Base-by-base conservation (phyloP, 75 land plant species). In the Pinus albicaulis region DNA sequence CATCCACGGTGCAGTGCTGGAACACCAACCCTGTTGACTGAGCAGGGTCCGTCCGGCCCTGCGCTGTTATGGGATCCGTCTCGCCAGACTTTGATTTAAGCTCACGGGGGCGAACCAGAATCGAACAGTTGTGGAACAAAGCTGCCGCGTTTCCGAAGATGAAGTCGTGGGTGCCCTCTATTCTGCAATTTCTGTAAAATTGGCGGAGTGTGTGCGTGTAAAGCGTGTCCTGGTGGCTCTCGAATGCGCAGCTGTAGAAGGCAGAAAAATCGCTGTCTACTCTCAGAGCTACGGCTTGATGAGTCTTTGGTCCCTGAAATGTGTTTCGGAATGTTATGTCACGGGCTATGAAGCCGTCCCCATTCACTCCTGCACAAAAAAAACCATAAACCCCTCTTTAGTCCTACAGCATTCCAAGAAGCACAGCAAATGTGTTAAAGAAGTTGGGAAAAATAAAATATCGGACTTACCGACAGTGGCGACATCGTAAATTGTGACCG, bases 141-240 rank as follows among this genome's bases (percentile, higher is more conserved):
- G 76, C 84, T 10, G 70, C 76, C 10, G 66, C 75, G 74, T 89
- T 87, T 38, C 91, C 91, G 69, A 89, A 89, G 34, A 93, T 85
- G 90, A 91, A 92, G 64, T 93, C 95, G 2, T 85, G 79, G 12
- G 94, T 93, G 16, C 95, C 95, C 16, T 81, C 78, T 14, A 93
- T 87, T 75, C 80, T 74, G 69, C 91, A 76, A 7, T 56, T 53
- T 15, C 34, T 22, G 69, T 79, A 79, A 16, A 41, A 80, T 52
- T 80, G 82, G 15, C 82, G 80, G 62, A 59, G 55, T 13, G 74
- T 23, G 70, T 78, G 76, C 24, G 82, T 55, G 62, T 80, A 80
- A 12, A 80, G 79, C 17, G 82, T 77, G 80, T 80, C 82, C 34
- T 80, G 82, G 78, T 88, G 84, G 20, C 95, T 89, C 34, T 77